Evolutionary conservation across 169 alveolate species (phyloP).

Genomic region (Besnoitia besnoiti): DNA sequence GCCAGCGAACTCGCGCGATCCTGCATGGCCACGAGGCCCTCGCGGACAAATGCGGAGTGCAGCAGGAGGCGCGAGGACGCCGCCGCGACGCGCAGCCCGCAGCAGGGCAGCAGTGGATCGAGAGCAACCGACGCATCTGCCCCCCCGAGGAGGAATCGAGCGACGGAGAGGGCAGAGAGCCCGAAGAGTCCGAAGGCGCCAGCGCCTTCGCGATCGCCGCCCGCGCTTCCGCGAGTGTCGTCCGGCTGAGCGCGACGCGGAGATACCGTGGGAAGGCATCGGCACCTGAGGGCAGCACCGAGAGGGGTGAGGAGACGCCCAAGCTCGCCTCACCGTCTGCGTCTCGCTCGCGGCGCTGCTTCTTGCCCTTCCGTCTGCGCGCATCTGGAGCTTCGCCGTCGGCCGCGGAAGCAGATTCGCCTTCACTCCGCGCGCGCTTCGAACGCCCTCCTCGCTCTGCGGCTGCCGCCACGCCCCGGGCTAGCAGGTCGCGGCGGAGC

Average conservation of each 20-base stretch:
- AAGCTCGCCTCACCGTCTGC: neutral
- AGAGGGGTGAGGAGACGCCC: neutral
- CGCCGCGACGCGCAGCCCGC: neutral
- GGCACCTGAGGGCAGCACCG: neutral
- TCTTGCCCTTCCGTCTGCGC: neutral
- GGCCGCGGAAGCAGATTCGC: too few species aligned
- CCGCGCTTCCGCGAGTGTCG: neutral
- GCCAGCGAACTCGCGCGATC: constrained; percentile 73
- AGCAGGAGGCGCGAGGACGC: constrained; percentile 12
- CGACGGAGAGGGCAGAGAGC: neutral
- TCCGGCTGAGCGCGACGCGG: constrained; percentile 4
- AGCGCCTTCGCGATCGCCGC: neutral
- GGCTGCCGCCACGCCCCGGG: too few species aligned
- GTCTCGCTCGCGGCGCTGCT: neutral
- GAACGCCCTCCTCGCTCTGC: too few species aligned
- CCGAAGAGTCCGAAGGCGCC: neutral
- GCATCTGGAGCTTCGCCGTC: neutral
- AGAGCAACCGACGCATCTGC: neutral
- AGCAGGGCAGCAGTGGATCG: constrained; percentile 15
- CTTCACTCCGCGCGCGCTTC: too few species aligned
- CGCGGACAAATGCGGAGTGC: constrained; percentile 55
- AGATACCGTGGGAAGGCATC: constrained; percentile 6
- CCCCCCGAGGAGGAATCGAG: too few species aligned
- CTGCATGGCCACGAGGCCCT: constrained; percentile 61
- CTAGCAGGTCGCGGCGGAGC: too few species aligned